Evolutionary conservation across 2,329 filamentous ascomycete species (phyloP), one percentile per base, ranked within the genome.

Genomic region (Zopfia rhizophila): DNA sequence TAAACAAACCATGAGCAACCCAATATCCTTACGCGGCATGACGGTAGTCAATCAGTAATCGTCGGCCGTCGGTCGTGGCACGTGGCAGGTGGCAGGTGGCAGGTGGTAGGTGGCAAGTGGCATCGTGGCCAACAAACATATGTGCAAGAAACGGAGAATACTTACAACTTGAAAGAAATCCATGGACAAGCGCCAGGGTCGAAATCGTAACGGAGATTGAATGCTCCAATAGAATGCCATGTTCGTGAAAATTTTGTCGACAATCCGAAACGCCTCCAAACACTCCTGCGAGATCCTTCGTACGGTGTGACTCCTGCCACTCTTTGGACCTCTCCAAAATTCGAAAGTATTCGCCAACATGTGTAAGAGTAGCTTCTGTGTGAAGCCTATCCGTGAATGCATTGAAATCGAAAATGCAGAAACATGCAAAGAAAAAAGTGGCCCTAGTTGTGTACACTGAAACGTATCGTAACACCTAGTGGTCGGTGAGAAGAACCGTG

Each of bases 401-500:
- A 14, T 8, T 14, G 29, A 8, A 14, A 7, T 14, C 7, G 13
- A 8, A 14, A 7, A 18, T 35, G 18, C 22, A 7, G 12, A 12
- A 17, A 17, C 22, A 21, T 21, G 14, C 5, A 32, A 17, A 17
- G n/a, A 32, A 23, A 31, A 12, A 31, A 44, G 21, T 31, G n/a
- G 24, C 17, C 11, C 27, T 14, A 17, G 24, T 16, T 4, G 7
- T 33, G 21, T 24, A 43, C 48, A 33, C 5, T 10, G 30, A 19
- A 35, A 19, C 24, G 16, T 40, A 27, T 24, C 7, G 24, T 21
- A 30, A 28, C 17, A 30, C 28, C 21, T 57, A 66, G 40, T 59
- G 54, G 16, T 68, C 61, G 2, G 53, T 58, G 17, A 69, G 58
- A n/a, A 66, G 58, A 3, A 69, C 28, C 7, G 56, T 62, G 27